Evolutionary conservation across 2,329 filamentous ascomycete genomes (phyloP).

Genomic region (Pseudogymnoascus sp.): DNA sequence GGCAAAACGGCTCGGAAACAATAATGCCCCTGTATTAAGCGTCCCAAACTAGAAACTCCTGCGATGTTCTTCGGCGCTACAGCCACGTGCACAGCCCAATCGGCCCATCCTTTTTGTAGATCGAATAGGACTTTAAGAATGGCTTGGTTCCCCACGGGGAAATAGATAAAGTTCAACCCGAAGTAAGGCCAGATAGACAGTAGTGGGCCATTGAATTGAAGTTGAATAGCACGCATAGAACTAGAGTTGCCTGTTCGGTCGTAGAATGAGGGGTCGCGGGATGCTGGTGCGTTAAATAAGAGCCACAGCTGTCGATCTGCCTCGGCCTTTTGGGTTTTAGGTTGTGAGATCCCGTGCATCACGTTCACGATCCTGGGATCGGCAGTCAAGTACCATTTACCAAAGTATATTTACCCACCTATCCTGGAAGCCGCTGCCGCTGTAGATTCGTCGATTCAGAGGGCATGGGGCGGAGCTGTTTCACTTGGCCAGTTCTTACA

Average conservation of each 20-base stretch:
- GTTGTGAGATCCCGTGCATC: background rate
- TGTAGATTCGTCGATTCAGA: background rate
- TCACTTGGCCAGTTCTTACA: background rate
- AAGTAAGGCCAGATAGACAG: background rate
- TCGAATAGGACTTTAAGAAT: background rate
- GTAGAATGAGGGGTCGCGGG: background rate
- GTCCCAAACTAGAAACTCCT: background rate
- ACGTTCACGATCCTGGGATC: slow-evolving; percentile 1
- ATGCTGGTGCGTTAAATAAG: background rate
- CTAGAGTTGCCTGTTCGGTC: background rate
- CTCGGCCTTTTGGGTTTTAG: background rate
- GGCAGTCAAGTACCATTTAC: background rate
- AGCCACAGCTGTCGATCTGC: background rate
- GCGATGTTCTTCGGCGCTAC: background rate
- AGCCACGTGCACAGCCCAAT: background rate
- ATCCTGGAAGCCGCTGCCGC: background rate
- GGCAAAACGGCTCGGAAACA: background rate
- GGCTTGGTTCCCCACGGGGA: slow-evolving; percentile 1
- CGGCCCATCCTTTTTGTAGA: background rate
- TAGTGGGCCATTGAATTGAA: background rate
- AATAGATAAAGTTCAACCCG: background rate
- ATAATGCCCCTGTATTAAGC: background rate
- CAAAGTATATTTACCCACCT: background rate
- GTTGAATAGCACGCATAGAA: background rate
- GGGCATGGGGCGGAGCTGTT: background rate